Evolutionary conservation across 164 flowering plant species (phyloP).

Genomic region (Platanus orientalis): DNA sequence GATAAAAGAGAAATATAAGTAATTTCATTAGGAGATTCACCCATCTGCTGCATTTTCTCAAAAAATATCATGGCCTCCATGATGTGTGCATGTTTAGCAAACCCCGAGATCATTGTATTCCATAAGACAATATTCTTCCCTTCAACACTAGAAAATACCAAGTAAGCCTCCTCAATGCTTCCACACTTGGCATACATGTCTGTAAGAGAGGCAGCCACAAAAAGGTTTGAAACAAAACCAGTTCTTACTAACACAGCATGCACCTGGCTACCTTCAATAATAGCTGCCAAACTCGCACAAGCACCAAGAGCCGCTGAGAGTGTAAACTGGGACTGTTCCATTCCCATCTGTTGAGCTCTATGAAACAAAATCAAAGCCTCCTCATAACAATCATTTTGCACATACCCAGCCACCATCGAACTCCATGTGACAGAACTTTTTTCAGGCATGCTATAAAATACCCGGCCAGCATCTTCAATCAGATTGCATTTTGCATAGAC

Average conservation of each 20-base stretch:
- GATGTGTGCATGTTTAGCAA: constrained; percentile 63
- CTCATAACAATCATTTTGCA: constrained; percentile 67
- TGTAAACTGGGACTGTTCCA: constrained; percentile 45
- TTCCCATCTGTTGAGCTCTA: constrained; percentile 30
- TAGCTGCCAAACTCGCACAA: constrained; percentile 68
- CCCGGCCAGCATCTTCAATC: constrained; percentile 42
- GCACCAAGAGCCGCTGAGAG: constrained; percentile 70
- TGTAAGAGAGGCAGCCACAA: constrained; percentile 60
- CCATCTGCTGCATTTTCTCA: constrained; percentile 81
- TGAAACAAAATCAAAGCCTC: constrained; percentile 60
- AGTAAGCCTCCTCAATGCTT: constrained; percentile 52
- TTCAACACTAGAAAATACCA: constrained; percentile 37
- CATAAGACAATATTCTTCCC: constrained; percentile 55
- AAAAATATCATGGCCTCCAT: constrained; percentile 63
- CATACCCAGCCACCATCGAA: constrained; percentile 80
- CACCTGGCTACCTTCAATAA: constrained; percentile 72
- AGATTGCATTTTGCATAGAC: constrained; percentile 70
- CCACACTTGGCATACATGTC: constrained; percentile 93
- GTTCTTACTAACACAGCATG: constrained; percentile 50
- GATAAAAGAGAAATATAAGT: constrained; percentile 68
- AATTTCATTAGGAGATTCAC: constrained; percentile 55
- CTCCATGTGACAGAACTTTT: constrained; percentile 81
- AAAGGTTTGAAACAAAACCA: constrained; percentile 49
- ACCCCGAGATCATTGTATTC: constrained; percentile 85
- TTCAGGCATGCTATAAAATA: constrained; percentile 56